These are phyloP conservation scores for Candida germanica DNA, from an alignment of 805 yeast genomes.

Conservation along the genomic window DNA sequence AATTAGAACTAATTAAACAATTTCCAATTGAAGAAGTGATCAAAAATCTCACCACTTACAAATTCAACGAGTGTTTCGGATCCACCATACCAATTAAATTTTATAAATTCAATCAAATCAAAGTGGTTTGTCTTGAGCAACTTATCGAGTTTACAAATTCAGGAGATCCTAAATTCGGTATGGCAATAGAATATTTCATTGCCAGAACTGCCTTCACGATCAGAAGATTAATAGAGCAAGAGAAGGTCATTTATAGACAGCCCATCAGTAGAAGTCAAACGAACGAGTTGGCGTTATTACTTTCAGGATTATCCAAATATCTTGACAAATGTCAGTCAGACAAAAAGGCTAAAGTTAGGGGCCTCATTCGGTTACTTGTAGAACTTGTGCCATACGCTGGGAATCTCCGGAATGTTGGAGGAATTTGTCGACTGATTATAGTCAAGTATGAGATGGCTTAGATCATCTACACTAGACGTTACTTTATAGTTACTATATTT, in stretches of 20 bases:
- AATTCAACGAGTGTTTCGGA: conserved; percentile 55
- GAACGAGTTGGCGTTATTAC: conserved; percentile 51
- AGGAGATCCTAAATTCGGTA: conserved; percentile 16
- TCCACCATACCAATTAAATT: conserved; percentile 51
- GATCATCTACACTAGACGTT: no score
- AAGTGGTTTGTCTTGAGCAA: conserved; percentile 53
- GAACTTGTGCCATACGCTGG: not conserved
- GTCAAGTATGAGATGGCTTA: conserved; percentile 1
- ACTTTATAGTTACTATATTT: no score
- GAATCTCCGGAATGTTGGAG: conserved; percentile 1
- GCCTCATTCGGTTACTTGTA: not conserved
- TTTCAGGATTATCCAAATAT: conserved; percentile 34
- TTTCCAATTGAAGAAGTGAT: conserved; percentile 35
- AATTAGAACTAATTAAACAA: conserved; percentile 24
- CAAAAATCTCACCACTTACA: conserved; percentile 33
- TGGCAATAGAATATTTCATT: conserved; percentile 38
- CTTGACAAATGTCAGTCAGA: not conserved
- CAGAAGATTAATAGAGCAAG: conserved; percentile 62
- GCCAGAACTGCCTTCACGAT: conserved; percentile 60
- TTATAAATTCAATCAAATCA: conserved; percentile 45
- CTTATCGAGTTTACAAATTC: conserved; percentile 41
- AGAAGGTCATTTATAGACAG: conserved; percentile 50
- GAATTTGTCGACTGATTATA: not conserved
- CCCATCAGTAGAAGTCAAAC: conserved; percentile 70
- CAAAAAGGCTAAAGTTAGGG: not conserved